These are phyloP conservation scores for Fusarium anguioides DNA, from an alignment of 2,329 filamentous ascomycete genomes.

Conservation along the genomic window DNA sequence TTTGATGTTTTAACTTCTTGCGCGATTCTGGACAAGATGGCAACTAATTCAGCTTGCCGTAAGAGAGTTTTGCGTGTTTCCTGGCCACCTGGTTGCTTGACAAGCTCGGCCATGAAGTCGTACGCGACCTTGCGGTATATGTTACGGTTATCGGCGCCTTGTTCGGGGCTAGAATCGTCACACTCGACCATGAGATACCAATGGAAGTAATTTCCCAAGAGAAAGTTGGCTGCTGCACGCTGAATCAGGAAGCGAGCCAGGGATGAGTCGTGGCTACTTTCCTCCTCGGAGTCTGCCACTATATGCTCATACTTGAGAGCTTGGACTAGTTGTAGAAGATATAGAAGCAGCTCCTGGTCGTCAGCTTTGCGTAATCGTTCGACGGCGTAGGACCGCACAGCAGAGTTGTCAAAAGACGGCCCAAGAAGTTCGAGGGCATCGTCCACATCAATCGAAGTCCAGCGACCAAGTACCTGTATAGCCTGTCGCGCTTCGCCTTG, in stretches of 20 bases:
- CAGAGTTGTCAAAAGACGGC: conserved; percentile 87
- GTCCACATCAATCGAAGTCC: conserved; percentile 97
- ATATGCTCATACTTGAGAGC: conserved; percentile 93
- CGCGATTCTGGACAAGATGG: conserved; percentile 87
- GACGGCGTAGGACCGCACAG: conserved; percentile 92
- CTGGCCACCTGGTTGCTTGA: conserved; percentile 74
- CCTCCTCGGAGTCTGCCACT: conserved; percentile 64
- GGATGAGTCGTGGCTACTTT: conserved; percentile 79
- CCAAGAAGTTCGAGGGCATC: conserved; percentile 95
- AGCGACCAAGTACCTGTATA: conserved; percentile 88
- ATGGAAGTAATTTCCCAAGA: conserved; percentile 92
- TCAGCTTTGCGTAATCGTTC: conserved; percentile 91
- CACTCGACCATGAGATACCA: conserved; percentile 99
- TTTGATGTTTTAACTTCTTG: conserved; percentile 86
- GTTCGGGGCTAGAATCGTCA: conserved; percentile 82
- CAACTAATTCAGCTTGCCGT: conserved; percentile 89
- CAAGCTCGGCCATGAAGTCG: conserved; percentile 92
- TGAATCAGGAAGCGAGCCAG: conserved; percentile 90
- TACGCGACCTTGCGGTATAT: conserved; percentile 95
- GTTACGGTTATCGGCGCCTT: conserved; percentile 78
- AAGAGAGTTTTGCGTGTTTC: conserved; percentile 81
- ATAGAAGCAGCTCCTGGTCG: conserved; percentile 89
- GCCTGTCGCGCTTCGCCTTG: conserved; percentile 87
- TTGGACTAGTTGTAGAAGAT: conserved; percentile 93
- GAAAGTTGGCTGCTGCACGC: conserved; percentile 87